Percentiles rank a stretch among this genome's conserved stretches.
These are phyloP conservation scores for Pulveroboletus sp. DNA, from an alignment of 768 basidiomycete species.

Conservation along the genomic window DNA sequence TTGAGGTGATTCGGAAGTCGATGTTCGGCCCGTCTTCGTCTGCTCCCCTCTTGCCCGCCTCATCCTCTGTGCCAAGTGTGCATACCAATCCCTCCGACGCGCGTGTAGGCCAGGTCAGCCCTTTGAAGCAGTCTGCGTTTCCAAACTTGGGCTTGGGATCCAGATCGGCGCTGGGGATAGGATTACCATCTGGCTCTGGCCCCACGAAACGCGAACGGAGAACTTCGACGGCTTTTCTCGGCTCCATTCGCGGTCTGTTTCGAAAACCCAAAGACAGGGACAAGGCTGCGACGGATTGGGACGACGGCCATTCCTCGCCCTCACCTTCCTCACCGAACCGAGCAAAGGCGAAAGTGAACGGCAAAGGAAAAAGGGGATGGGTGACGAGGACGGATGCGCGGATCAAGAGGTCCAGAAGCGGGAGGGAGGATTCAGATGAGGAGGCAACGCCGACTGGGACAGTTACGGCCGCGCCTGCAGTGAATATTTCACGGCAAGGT, in stretches of 20 bases:
- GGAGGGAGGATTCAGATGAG: constrained; percentile 13
- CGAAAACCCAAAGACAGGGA: constrained; percentile 17
- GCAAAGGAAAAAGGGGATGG: constrained; percentile 12
- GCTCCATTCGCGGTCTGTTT: constrained; percentile 27
- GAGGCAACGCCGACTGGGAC: constrained; percentile 2
- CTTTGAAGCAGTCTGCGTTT: neutral
- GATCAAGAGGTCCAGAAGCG: constrained; percentile 2
- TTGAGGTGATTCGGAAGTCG: constrained; percentile 14
- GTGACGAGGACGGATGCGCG: constrained; percentile 28
- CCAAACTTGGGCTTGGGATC: neutral
- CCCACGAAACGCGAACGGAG: constrained; percentile 15
- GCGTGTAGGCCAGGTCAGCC: neutral
- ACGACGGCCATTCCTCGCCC: constrained; percentile 6
- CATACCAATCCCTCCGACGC: neutral
- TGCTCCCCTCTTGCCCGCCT: neutral
- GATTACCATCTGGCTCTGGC: neutral
- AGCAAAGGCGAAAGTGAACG: neutral
- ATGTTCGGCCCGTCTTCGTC: constrained; percentile 1
- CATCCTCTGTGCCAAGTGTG: neutral
- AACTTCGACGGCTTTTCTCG: constrained; percentile 21
- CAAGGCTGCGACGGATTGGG: constrained; percentile 4
- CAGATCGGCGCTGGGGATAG: neutral
- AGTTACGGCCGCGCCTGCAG: neutral
- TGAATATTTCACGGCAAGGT: neutral
- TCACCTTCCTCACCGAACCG: neutral